A percentile compares a stretch with the other conserved stretches of the same genome.
Conservation (phyloP, 768 basidiomycete species). For the Suillus spraguei region DNA sequence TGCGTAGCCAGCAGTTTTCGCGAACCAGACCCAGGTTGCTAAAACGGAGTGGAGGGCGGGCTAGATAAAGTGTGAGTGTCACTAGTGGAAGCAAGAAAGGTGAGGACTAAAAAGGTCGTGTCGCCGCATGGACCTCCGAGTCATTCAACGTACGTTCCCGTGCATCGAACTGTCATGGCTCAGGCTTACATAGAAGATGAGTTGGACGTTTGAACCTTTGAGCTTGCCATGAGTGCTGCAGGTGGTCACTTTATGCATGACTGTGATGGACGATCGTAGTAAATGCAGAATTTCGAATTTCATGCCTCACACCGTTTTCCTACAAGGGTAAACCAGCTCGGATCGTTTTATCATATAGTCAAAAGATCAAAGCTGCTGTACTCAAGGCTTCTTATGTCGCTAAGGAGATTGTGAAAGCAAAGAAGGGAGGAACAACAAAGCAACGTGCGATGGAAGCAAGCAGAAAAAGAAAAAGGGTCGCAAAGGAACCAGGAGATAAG, state of each 20-base stretch:
- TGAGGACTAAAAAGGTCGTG: background rate
- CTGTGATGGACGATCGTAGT: background rate
- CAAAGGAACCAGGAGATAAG: slow-evolving; percentile 48
- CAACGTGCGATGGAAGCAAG: slow-evolving; percentile 87
- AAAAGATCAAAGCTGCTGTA: slow-evolving; percentile 77
- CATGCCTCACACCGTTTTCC: background rate
- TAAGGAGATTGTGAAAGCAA: slow-evolving; percentile 74
- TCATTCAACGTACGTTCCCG: too few relatives aligned
- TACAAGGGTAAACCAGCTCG: background rate
- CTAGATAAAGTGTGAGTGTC: background rate
- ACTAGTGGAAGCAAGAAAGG: background rate
- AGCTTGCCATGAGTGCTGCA: background rate
- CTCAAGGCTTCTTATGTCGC: slow-evolving; percentile 77
- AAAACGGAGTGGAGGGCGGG: background rate
- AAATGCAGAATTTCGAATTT: background rate
- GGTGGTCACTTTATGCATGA: background rate
- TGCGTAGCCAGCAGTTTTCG: background rate
- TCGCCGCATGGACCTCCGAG: background rate
- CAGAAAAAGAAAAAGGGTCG: slow-evolving; percentile 32
- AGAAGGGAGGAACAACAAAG: slow-evolving; percentile 88
- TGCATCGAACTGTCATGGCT: background rate
- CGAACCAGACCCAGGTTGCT: background rate
- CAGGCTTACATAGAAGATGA: background rate
- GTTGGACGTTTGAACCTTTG: background rate
- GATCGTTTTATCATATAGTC: slow-evolving; percentile 48